Evolutionary conservation across 2,329 filamentous ascomycete genomes (phyloP).

Genomic region (Colletotrichum tropicicola): DNA sequence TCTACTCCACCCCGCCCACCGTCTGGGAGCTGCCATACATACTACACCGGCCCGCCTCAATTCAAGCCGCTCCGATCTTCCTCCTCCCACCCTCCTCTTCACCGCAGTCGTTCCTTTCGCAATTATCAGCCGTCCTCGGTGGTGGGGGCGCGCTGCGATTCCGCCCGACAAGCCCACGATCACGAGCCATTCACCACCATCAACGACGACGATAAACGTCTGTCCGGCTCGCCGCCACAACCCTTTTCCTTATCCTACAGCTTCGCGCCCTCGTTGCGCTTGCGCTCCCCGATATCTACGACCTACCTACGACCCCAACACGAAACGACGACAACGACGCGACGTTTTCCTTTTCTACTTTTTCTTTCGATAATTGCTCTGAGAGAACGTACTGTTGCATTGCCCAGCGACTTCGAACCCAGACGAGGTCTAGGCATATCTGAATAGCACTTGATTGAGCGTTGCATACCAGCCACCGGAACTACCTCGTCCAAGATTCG

Average conservation of each 20-base stretch:
- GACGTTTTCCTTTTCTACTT: slow-evolving; percentile 8
- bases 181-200: slow-evolving; percentile 23
- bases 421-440: slow-evolving; percentile 15
- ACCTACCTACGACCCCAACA: slow-evolving; percentile 8
- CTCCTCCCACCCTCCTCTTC: slow-evolving; percentile 23
- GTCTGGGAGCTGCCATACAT: slow-evolving; percentile 31
- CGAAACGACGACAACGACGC: slow-evolving; percentile 22
- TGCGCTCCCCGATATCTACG: slow-evolving; percentile 13
- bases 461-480: not conserved
- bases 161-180: slow-evolving; percentile 13
- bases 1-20: slow-evolving; percentile 29
- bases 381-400: not conserved
- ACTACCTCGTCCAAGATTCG: not conserved
- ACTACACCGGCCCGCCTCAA: slow-evolving; percentile 31
- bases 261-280: slow-evolving; percentile 11
- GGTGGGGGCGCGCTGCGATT: slow-evolving; percentile 30
- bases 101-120: slow-evolving; percentile 32
- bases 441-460: not conserved
- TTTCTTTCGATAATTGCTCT: slow-evolving; percentile 2
- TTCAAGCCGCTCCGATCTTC: slow-evolving; percentile 25
- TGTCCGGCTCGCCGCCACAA: slow-evolving; percentile 3
- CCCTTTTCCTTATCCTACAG: slow-evolving; percentile 18
- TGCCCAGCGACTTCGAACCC: slow-evolving; percentile 4
- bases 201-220: slow-evolving; percentile 5
- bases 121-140: slow-evolving; percentile 29